Evolutionary conservation across 2,329 filamentous ascomycete genomes (phyloP).

Genomic region (Colletotrichum falcatum): DNA sequence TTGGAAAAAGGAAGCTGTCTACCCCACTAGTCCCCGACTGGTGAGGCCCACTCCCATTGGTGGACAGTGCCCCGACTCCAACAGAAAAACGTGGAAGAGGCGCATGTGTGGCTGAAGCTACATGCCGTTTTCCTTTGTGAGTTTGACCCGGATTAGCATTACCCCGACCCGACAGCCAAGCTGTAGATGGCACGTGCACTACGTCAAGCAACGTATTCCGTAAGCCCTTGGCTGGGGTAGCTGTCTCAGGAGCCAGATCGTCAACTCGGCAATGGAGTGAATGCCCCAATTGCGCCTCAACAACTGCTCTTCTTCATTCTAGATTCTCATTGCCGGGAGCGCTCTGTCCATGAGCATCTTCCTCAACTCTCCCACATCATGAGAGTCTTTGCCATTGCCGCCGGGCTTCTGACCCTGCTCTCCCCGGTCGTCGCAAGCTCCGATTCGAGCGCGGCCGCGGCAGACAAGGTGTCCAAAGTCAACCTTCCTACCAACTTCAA

Average conservation of each 20-base stretch:
- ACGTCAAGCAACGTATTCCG: conserved; percentile 50
- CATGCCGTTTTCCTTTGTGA: neutral
- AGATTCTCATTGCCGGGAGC: conserved; percentile 42
- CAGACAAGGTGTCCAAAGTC: conserved; percentile 62
- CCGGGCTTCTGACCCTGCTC: conserved; percentile 70
- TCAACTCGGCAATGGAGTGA: conserved; percentile 42
- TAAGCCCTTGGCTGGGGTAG: conserved; percentile 51
- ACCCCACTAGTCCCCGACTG: conserved; percentile 26
- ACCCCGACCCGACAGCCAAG: conserved; percentile 23
- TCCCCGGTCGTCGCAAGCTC: conserved; percentile 57
- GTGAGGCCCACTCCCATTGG: conserved; percentile 18
- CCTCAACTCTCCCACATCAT: conserved; percentile 51
- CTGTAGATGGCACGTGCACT: conserved; percentile 34
- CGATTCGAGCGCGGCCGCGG: conserved; percentile 52
- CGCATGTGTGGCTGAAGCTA: conserved; percentile 8
- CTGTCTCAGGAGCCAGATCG: conserved; percentile 44
- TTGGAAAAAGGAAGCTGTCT: conserved; percentile 11
- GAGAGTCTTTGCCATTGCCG: conserved; percentile 64
- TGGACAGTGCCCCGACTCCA: neutral
- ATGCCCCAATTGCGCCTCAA: conserved; percentile 41
- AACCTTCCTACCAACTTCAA: conserved; percentile 76
- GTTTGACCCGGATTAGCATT: conserved; percentile 15
- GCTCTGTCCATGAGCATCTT: conserved; percentile 46
- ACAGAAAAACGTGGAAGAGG: conserved; percentile 1
- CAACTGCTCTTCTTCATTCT: conserved; percentile 30